Evolutionary conservation across 2,329 filamentous ascomycete species (phyloP).

Genomic region (Aciculosporium take): DNA sequence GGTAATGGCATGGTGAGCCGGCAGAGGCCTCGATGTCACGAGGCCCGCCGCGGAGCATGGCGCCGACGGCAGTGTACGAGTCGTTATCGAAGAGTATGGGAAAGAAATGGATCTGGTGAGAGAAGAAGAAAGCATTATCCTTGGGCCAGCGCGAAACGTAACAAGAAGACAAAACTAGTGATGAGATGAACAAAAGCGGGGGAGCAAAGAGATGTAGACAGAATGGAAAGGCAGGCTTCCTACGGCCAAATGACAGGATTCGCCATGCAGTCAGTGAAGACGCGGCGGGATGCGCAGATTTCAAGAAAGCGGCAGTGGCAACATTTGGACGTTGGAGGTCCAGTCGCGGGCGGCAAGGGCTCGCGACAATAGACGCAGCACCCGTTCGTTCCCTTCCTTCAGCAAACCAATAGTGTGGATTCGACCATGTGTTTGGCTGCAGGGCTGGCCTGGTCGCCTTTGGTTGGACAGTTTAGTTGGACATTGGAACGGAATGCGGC

Average conservation of each 20-base stretch:
- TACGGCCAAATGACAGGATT: background rate
- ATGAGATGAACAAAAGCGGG: too few relatives aligned
- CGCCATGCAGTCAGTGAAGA: background rate
- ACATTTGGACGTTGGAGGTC: background rate
- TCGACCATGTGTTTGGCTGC: background rate
- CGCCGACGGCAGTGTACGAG: background rate
- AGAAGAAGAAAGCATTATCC: constrained; percentile 1
- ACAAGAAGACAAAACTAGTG: background rate
- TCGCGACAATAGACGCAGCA: background rate
- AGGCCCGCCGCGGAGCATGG: constrained; percentile 1
- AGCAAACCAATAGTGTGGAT: background rate
- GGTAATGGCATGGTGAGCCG: constrained; percentile 10
- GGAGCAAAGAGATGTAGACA: too few relatives aligned
- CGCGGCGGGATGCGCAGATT: background rate
- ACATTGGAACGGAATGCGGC: background rate
- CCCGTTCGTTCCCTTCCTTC: too few relatives aligned
- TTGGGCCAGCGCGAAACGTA: background rate
- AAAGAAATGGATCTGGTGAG: background rate
- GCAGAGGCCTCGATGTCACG: constrained; percentile 8
- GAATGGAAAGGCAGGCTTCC: background rate
- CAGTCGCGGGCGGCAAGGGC: background rate
- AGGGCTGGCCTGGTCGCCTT: background rate
- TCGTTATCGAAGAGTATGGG: background rate
- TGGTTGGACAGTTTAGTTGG: background rate
- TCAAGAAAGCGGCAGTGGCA: too few relatives aligned